These are phyloP conservation scores for Fusarium staphyleae DNA, from an alignment of 2,329 filamentous ascomycete genomes.

Conservation along the genomic window DNA sequence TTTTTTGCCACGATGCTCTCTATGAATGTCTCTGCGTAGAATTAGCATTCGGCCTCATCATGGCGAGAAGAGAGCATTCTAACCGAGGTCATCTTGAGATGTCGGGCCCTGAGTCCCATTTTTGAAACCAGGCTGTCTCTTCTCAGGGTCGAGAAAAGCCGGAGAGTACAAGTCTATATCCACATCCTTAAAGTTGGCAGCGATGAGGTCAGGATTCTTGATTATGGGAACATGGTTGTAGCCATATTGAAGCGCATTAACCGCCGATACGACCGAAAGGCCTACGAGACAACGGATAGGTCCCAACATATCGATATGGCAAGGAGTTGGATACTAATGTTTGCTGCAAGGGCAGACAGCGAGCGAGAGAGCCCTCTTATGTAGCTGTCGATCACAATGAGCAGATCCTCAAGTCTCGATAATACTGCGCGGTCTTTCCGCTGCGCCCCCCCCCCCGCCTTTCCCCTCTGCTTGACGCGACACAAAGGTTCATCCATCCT, in stretches of 20 bases:
- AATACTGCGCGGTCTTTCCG: slow-evolving; percentile 18
- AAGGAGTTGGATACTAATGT: too few relatives aligned
- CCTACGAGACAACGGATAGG: not conserved
- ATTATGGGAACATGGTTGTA: slow-evolving; percentile 16
- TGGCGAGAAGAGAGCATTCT: not conserved
- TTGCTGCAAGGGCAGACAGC: not conserved
- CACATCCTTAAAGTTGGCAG: slow-evolving; percentile 29
- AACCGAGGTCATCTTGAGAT: slow-evolving; percentile 25
- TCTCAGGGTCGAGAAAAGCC: slow-evolving; percentile 3
- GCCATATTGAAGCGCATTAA: slow-evolving; percentile 23
- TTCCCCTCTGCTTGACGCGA: not conserved
- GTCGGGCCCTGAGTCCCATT: slow-evolving; percentile 30
- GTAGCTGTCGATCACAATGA: not conserved
- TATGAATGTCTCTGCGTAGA: slow-evolving; percentile 6
- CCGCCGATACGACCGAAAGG: slow-evolving; percentile 10
- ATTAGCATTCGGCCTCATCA: not conserved
- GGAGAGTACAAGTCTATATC: slow-evolving; percentile 21
- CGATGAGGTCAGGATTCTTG: slow-evolving; percentile 14
- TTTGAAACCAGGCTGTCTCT: slow-evolving; percentile 14
- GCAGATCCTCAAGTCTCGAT: not conserved
- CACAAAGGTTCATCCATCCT: slow-evolving; percentile 2
- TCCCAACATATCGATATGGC: slow-evolving; percentile 1
- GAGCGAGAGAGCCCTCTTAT: slow-evolving; percentile 14
- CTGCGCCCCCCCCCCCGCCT: slow-evolving; percentile 15
- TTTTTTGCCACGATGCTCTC: slow-evolving; percentile 19